Evolutionary conservation across 495 filamentous ascomycete species (phyloP), one percentile per base, ranked within the genome.

Genomic region (Echria macrotheca): DNA sequence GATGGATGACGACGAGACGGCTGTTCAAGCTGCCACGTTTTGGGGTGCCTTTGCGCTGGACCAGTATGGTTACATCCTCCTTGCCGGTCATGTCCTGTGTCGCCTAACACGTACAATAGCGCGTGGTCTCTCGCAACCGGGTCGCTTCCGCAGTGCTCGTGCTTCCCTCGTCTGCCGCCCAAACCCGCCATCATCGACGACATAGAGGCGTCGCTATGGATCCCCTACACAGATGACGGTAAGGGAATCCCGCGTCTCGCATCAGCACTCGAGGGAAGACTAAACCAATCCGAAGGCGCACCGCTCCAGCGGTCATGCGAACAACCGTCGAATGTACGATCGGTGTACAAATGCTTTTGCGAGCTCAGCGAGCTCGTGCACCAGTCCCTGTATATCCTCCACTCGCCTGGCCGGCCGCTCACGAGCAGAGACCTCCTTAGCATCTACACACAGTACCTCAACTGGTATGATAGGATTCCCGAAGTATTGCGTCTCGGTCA

Each of bases 1-100:
- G 45, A 56, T 55, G 39, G 66, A 74, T 47, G 58, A 73, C 44
- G 66, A 77, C 54, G 82, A 84, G 50, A 65, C 74, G 29, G 80
- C 80, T 28, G 82, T 85, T 10, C 74, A 83, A 41, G 74, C 75
- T 18, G 82, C 83, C 9, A 87, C 83, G 5, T 86, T 87, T 53
- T 86, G 83, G 83, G 83, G 80, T 19, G 78, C 80, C 7, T 86
- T 85, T 61, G 78, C 77, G 18, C 67, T 86, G 23, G 83, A 87
- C 59, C 83, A 84, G 83, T 85, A 74, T 60, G 73, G 56, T 33
- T 44, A 44, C 10, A 22, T 26, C 44, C 33, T 21, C 17, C 37
- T 31, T 32, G 25, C 40, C 25, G 1, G 17, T 6, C 29, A 22
- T 26, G 23, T 24, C 22, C 47, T 44, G 48, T 39, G 21, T 52